Base-by-base conservation (phyloP, 768 basidiomycete genomes). In the Serendipita sp. region DNA sequence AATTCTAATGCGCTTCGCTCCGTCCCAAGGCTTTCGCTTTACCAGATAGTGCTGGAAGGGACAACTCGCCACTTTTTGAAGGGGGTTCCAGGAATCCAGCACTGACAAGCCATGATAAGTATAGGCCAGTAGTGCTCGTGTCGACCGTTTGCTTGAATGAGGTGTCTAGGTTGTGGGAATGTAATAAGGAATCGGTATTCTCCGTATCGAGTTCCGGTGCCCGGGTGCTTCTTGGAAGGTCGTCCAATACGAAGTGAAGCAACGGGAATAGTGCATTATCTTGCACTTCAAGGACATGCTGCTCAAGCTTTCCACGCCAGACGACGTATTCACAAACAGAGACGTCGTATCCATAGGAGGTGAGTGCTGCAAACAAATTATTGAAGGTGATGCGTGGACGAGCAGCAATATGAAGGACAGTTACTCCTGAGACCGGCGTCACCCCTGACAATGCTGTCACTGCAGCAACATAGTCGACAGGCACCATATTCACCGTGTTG, bases 231-330 rank as follows among this genome's bases (percentile, higher is more conserved):
- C 94, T 96, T 3, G 96, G 96, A 18, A 99, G 79, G 74, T 99
- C 96, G 72, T 97, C 96, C 35, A 99, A 78, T 30, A 98, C 96
- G 69, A 97, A 97, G 75, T 99, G 95, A 16, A 99, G 81, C 8
- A 99, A 78, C 2, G 96, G 96, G 82, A 94, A 98, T 48, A 99
- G 80, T 1, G 96, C 96, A 68, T 99, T 98, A 73, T 98, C 95
- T 72, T 94, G 90, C 5, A 81, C 84, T 64, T 92, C 88, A 79
- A 96, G 86, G 53, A 95, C 95, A 72, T 98, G 95, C 69, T 88
- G 88, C 74, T 99, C 96, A 67, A 99, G 83, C 72, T 85, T 85
- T 18, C 87, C 83, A 45, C 96, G 81, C 96, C 96, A 99, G 3
- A 84, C 76, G 65, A 97, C 75, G 75, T 99, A 99, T 71, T 96